A percentile compares a stretch with the other conserved stretches of the same genome.
Evolutionary conservation across 768 basidiomycete species (phyloP).

Genomic region (Russula compacta): DNA sequence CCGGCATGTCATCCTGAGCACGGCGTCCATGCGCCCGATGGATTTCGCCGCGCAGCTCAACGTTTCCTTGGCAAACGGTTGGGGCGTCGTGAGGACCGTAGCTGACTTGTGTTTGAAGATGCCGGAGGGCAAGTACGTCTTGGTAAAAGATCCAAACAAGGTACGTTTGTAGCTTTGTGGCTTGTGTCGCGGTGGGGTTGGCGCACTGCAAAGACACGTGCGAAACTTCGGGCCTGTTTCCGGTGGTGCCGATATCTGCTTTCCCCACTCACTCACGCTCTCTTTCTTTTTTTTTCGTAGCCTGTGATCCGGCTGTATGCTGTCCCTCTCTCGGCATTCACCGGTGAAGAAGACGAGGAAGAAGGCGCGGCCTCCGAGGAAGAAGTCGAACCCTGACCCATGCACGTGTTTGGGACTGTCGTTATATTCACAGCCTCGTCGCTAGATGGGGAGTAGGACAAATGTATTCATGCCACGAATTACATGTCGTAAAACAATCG

Average conservation of each 20-base stretch:
- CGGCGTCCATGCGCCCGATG: conserved; percentile 86
- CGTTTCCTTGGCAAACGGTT: conserved; percentile 89
- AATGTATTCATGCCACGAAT: background rate
- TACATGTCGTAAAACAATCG: background rate
- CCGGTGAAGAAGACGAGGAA: conserved; percentile 66
- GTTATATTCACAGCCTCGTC: background rate
- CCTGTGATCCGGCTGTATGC: conserved; percentile 90
- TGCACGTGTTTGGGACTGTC: background rate
- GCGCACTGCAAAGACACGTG: background rate
- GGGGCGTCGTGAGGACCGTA: conserved; percentile 96
- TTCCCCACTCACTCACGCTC: conserved; percentile 15
- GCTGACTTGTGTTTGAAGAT: conserved; percentile 92
- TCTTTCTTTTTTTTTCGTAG: conserved; percentile 37
- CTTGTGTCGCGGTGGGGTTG: background rate
- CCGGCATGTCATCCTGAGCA: conserved; percentile 91
- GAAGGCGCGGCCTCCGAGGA: conserved; percentile 38
- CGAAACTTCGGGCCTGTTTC: background rate
- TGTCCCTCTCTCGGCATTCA: conserved; percentile 84
- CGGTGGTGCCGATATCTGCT: too few species aligned
- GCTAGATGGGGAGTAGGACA: background rate
- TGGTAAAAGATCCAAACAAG: conserved; percentile 97
- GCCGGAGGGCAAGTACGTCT: conserved; percentile 96
- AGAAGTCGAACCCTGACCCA: conserved; percentile 26
- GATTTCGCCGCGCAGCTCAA: conserved; percentile 96
- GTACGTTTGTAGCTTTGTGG: conserved; percentile 36